Percentiles rank a stretch among this genome's conserved stretches.
These are phyloP conservation scores for Mycena haematopus DNA, from an alignment of 768 basidiomycete genomes.

Conservation along the genomic window DNA sequence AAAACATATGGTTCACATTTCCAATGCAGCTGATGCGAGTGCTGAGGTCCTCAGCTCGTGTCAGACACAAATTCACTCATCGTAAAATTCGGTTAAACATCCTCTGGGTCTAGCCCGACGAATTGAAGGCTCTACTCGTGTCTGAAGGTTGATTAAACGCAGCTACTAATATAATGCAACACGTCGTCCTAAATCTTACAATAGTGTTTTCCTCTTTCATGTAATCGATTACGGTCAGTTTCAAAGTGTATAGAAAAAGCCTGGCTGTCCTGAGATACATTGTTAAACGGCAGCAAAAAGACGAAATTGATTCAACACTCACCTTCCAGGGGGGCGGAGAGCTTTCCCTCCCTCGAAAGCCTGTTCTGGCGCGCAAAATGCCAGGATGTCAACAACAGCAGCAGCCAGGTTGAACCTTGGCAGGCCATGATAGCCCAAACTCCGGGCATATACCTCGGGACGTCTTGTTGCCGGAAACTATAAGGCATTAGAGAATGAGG, in stretches of 20 bases:
- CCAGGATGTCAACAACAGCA: slow-evolving; percentile 36
- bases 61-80: too few relatives aligned
- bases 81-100: too few relatives aligned
- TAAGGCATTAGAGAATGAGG: not conserved
- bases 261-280: slow-evolving; percentile 33
- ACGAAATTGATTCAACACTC: not conserved
- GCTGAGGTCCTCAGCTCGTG: too few relatives aligned
- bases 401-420: slow-evolving; percentile 38
- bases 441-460: slow-evolving; percentile 40
- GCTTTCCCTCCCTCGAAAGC: slow-evolving; percentile 40
- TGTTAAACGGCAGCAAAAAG: not conserved
- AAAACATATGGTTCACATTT: too few relatives aligned
- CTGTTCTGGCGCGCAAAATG: slow-evolving; percentile 40
- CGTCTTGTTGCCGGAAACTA: slow-evolving; percentile 42
- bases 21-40: too few relatives aligned
- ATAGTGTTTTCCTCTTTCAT: too few relatives aligned
- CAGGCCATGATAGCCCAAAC: slow-evolving; percentile 45
- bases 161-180: too few relatives aligned
- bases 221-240: too few relatives aligned
- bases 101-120: slow-evolving; percentile 8
- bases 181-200: too few relatives aligned
- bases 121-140: slow-evolving; percentile 3
- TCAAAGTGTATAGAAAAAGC: slow-evolving; percentile 49
- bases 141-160: too few relatives aligned
- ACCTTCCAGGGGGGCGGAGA: slow-evolving; percentile 39